These are phyloP conservation scores for Dioszegia aurantiaca DNA, from an alignment of 768 basidiomycete genomes.

Conservation along the genomic window DNA sequence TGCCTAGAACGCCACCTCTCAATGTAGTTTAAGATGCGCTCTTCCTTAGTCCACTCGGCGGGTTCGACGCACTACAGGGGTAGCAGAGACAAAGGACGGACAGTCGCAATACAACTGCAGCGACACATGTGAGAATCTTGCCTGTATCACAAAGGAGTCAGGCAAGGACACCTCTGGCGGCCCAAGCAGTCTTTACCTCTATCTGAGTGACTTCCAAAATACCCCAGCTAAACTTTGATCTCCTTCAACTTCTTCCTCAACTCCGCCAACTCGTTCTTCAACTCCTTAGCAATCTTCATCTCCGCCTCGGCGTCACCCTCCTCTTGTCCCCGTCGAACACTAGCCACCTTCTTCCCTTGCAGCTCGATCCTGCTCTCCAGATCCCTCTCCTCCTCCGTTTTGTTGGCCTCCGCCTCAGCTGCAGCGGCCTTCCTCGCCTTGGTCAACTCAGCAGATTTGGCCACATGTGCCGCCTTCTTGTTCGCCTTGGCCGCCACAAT, in stretches of 20 bases:
- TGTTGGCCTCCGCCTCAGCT: slow-evolving; percentile 54
- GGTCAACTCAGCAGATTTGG: slow-evolving; percentile 55
- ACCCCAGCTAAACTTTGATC: slow-evolving; percentile 10
- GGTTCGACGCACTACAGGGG: too few species aligned
- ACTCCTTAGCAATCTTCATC: slow-evolving; percentile 30
- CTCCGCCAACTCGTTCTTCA: slow-evolving; percentile 43
- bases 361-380: slow-evolving; percentile 71
- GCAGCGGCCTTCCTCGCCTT: slow-evolving; percentile 56
- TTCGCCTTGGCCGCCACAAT: slow-evolving; percentile 22
- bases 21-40: too few species aligned
- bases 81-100: too few species aligned
- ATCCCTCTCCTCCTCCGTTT: slow-evolving; percentile 68
- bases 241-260: slow-evolving; percentile 44
- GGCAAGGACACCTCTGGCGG: too few species aligned
- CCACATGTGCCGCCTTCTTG: slow-evolving; percentile 44
- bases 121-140: too few species aligned
- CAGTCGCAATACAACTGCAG: too few species aligned
- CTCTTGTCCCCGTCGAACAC: slow-evolving; percentile 58
- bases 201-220: too few species aligned
- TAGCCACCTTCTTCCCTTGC: slow-evolving; percentile 72
- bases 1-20: too few species aligned
- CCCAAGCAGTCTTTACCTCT: too few species aligned
- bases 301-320: slow-evolving; percentile 53
- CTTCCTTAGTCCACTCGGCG: too few species aligned
- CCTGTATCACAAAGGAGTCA: too few species aligned